A percentile compares a stretch with the other conserved stretches of the same genome.
phyloP scores from a whole-genome alignment of 805 yeast genomes.

The Clavispora santaluciae region DNA sequence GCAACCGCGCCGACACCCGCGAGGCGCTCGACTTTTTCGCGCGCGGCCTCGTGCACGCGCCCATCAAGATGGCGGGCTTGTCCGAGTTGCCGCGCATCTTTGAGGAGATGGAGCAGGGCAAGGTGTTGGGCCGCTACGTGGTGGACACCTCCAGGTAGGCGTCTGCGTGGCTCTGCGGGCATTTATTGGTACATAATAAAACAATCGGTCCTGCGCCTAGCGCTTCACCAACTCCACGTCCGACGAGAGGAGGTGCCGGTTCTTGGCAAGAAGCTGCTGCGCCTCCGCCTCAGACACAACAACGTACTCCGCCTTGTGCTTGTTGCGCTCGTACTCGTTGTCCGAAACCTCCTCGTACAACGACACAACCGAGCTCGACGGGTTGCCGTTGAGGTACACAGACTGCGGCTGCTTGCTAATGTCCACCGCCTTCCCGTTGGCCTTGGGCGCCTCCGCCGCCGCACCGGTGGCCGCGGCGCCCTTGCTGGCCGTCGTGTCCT shows the following conservation, averaged over 20 bases:
- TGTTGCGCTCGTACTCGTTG: constrained; percentile 41
- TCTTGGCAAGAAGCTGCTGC: constrained; percentile 1
- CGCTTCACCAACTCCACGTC: not conserved
- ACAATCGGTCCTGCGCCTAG: not conserved
- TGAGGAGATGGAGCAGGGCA: constrained; percentile 9
- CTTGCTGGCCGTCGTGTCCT: constrained; percentile 3
- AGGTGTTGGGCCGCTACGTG: constrained; percentile 9
- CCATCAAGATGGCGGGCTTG: constrained; percentile 10
- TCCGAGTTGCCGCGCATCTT: constrained; percentile 9
- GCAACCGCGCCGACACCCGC: constrained; percentile 10
- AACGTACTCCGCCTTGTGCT: constrained; percentile 46
- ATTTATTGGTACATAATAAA: not conserved
- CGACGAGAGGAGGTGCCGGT: not conserved
- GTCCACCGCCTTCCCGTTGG: constrained; percentile 7
- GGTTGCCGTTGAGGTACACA: not conserved
- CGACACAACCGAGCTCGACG: constrained; percentile 16
- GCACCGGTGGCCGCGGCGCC: constrained; percentile 1
- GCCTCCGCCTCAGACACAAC: constrained; percentile 23
- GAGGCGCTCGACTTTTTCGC: constrained; percentile 12
- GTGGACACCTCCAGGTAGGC: constrained; percentile 8
- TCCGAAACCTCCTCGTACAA: constrained; percentile 47
- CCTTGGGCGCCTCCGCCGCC: not conserved
- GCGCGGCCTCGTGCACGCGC: constrained; percentile 8
- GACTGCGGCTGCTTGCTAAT: constrained; percentile 7
- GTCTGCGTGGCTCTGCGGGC: not conserved